Conservation (phyloP, 768 basidiomycete species). For the Tulasnella sp. region DNA sequence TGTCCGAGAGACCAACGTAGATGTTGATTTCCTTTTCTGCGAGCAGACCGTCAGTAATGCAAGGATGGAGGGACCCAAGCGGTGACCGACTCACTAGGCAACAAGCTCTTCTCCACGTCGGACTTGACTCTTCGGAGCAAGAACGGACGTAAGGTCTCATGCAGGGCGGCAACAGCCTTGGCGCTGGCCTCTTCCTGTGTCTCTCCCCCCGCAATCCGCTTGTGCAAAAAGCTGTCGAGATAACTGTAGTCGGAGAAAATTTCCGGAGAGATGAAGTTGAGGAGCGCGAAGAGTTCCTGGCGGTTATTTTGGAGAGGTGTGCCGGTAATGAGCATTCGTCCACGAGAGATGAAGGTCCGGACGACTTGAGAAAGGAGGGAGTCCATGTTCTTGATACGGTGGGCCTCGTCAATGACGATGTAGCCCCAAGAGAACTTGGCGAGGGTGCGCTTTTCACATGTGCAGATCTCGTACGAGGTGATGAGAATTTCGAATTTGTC, state of each 20-base stretch:
- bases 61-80: neutral
- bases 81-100: slow-evolving; percentile 67
- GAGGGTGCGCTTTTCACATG: slow-evolving; percentile 89
- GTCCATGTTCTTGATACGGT: slow-evolving; percentile 99
- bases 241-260: slow-evolving; percentile 91
- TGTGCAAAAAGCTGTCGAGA: slow-evolving; percentile 91
- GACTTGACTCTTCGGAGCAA: slow-evolving; percentile 91
- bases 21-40: slow-evolving; percentile 98
- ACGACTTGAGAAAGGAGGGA: slow-evolving; percentile 95
- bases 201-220: slow-evolving; percentile 66
- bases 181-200: slow-evolving; percentile 80
- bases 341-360: slow-evolving; percentile 83
- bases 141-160: slow-evolving; percentile 96
- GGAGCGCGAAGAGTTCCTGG: slow-evolving; percentile 88
- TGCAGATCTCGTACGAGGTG: slow-evolving; percentile 95
- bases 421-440: slow-evolving; percentile 98
- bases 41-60: slow-evolving; percentile 25
- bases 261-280: slow-evolving; percentile 97
- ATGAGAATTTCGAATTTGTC: slow-evolving; percentile 93
- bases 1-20: slow-evolving; percentile 93
- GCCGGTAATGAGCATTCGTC: slow-evolving; percentile 91
- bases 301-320: slow-evolving; percentile 96
- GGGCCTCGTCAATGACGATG: slow-evolving; percentile 97
- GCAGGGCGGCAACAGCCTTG: slow-evolving; percentile 93
- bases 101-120: slow-evolving; percentile 93